Conservation (phyloP, 108 stramenopile species). For the Nitzschia sp. region DNA sequence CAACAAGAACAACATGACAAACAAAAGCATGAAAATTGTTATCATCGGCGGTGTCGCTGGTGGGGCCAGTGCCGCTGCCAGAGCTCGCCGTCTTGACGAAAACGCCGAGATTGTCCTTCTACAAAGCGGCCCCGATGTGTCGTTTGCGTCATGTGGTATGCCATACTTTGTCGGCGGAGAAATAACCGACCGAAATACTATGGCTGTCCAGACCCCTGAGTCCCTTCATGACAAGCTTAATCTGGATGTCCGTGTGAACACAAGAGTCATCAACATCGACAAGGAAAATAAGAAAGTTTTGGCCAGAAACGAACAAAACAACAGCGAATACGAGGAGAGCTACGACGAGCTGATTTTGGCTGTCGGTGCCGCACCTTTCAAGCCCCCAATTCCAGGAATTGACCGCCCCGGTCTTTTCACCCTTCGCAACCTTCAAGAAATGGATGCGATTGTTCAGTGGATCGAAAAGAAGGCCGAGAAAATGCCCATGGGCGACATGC, state of each 20-base stretch:
- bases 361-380: constrained; percentile 66
- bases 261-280: constrained; percentile 50
- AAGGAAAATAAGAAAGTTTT: constrained; percentile 40
- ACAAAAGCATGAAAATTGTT: constrained; percentile 53
- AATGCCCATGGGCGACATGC: constrained; percentile 35
- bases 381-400: constrained; percentile 74
- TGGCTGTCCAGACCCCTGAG: constrained; percentile 72
- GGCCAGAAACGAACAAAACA: constrained; percentile 33
- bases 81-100: constrained; percentile 64
- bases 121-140: constrained; percentile 65
- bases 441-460: constrained; percentile 62
- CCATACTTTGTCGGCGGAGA: constrained; percentile 74
- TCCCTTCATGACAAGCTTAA: constrained; percentile 51
- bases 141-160: constrained; percentile 73
- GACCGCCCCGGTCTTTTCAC: constrained; percentile 56
- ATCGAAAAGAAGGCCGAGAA: constrained; percentile 31
- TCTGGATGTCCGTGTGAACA: constrained; percentile 65
- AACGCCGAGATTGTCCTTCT: constrained; percentile 56
- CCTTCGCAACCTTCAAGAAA: constrained; percentile 68
- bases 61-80: constrained; percentile 67
- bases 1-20: constrained; percentile 18
- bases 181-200: constrained; percentile 56
- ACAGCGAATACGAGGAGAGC: constrained; percentile 20
- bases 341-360: constrained; percentile 70
- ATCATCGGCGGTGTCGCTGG: constrained; percentile 75